Conservation (phyloP, 352 stramenopile genomes). For the Phytophthora multivora region DNA sequence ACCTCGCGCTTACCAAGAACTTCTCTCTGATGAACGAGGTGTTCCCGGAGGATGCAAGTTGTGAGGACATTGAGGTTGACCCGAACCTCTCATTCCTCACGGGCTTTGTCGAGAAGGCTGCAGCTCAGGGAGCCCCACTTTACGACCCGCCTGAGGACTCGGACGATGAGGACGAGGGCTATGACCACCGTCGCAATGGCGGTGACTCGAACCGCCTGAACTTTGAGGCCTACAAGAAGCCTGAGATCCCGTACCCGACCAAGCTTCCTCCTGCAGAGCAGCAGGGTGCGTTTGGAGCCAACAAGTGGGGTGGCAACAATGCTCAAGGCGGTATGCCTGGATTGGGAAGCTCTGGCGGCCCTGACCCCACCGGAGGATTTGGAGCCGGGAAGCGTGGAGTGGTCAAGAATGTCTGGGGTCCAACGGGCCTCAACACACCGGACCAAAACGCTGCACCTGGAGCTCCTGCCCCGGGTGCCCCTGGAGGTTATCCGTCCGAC, state of each 20-base stretch:
- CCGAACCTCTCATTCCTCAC: conserved; percentile 96
- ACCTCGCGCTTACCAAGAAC: conserved; percentile 94
- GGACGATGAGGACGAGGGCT: conserved; percentile 93
- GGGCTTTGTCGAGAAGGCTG: conserved; percentile 93
- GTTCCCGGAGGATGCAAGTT: conserved; percentile 97
- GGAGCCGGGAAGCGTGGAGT: conserved; percentile 49
- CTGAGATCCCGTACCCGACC: conserved; percentile 86
- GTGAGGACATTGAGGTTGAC: conserved; percentile 95
- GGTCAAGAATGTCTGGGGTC: conserved; percentile 88
- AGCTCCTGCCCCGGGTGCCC: conserved; percentile 5
- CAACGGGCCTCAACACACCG: conserved; percentile 70
- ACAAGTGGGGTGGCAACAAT: conserved; percentile 63
- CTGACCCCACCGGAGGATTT: conserved; percentile 49
- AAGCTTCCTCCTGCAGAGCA: conserved; percentile 72
- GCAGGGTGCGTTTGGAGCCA: conserved; percentile 47
- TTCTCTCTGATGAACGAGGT: conserved; percentile 90
- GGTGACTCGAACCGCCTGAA: conserved; percentile 71
- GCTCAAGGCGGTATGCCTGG: conserved; percentile 38
- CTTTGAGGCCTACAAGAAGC: conserved; percentile 91
- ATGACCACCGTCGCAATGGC: conserved; percentile 62
- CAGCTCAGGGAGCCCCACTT: conserved; percentile 90
- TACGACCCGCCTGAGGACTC: conserved; percentile 97
- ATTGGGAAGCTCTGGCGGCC: conserved; percentile 32
- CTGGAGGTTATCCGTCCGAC: conserved; percentile 44
- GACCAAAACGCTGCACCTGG: conserved; percentile 40